Base-by-base conservation (phyloP, 2,329 filamentous ascomycete genomes). In the Pezicula rhizophila region DNA sequence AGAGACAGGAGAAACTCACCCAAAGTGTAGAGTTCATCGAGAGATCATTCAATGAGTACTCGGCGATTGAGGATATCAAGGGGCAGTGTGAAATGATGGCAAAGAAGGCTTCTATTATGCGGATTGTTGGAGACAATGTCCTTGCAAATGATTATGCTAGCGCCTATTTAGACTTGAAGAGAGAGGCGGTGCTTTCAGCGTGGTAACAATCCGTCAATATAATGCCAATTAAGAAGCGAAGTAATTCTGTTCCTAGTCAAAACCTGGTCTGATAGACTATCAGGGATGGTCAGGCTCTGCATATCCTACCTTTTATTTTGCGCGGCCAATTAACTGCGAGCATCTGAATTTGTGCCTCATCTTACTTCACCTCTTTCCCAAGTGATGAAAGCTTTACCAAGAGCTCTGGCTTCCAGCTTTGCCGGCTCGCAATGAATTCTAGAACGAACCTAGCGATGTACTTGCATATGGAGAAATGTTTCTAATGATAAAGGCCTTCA, bases 91-190 rank as follows among this genome's bases (percentile, higher is more conserved):
- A 84, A 57, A 78, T 82, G 68, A 58, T 85, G 62, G 77, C 78
- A 41, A 85, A 85, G 68, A 86, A 85, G 64, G 77, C 79, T 8
- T 77, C 76, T n/a, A 72, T 86, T 43, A 78, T 82, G 64, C 75
- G 77, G 58, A 67, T 80, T 51, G 68, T 77, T 20, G 80, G 77
- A 3, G 79, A 84, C 59, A 62, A 69, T 34, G 68, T 70, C 26
- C 57, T 79, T 55, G 75, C 76, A n/a, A 77, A 78, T 64, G 76
- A 80, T 54, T 76, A 71, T 61, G 76, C 76, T 5, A 70, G 74
- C 35, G 73, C 73, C 54, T 80, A 78, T 60, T 56, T 79, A 52
- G 72, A 75, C 55, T 60, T 80, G 48, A 70, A 71, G 59, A 70
- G 60, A 49, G 63, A 67, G 51, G 62, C 63, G 38, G 57, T 53